phyloP scores from a whole-genome alignment of 2,329 filamentous ascomycete species.

The Alternaria ventricosa region DNA sequence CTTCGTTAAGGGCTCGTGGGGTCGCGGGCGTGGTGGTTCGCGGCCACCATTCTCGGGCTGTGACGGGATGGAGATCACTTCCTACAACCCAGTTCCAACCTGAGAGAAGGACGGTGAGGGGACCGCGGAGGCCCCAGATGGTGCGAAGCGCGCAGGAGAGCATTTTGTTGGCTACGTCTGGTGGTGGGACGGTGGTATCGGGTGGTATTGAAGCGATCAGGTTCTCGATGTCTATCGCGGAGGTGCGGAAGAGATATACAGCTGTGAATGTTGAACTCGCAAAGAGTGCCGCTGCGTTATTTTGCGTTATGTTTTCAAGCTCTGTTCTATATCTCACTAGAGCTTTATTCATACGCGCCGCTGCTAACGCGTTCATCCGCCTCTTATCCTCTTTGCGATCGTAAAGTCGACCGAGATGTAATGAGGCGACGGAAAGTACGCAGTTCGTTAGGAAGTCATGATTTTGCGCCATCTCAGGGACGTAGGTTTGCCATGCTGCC shows the following conservation, averaged over 20 bases:
- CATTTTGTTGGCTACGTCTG: constrained; percentile 35
- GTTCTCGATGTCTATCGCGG: constrained; percentile 39
- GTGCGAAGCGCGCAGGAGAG: constrained; percentile 32
- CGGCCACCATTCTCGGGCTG: constrained; percentile 45
- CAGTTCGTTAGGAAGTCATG: constrained; percentile 55
- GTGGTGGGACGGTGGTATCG: constrained; percentile 21
- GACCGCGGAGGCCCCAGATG: constrained; percentile 41
- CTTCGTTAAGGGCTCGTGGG: constrained; percentile 35
- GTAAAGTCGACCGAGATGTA: constrained; percentile 54
- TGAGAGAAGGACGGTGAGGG: constrained; percentile 37
- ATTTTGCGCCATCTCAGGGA: constrained; percentile 50
- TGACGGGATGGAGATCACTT: constrained; percentile 35
- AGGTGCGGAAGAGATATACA: constrained; percentile 44
- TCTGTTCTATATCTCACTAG: constrained; percentile 35
- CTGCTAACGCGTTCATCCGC: constrained; percentile 37
- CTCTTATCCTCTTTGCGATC: constrained; percentile 24
- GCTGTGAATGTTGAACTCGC: constrained; percentile 42
- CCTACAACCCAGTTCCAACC: constrained; percentile 41
- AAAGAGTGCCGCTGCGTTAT: constrained; percentile 53
- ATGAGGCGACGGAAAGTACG: constrained; percentile 54
- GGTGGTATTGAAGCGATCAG: constrained; percentile 32
- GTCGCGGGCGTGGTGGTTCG: constrained; percentile 26
- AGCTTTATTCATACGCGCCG: constrained; percentile 45
- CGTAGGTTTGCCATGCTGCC: constrained; percentile 37
- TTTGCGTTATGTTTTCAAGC: constrained; percentile 46